Evolutionary conservation across 176 grass and related monocot genomes (phyloP).

Genomic region (Triticum urartu): DNA sequence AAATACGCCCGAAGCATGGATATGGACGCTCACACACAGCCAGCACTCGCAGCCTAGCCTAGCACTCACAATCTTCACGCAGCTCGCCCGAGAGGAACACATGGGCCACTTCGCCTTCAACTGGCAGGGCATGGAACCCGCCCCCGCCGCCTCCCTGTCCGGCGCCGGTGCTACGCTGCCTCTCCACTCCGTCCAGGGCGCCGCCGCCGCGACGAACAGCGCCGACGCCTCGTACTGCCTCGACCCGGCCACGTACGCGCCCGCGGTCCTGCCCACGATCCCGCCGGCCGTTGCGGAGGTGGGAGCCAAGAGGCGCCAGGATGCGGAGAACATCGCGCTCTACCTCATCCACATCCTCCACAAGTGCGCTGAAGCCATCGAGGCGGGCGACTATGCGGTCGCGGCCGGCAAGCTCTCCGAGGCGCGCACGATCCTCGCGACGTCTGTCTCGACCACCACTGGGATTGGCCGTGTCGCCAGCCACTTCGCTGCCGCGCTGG

Average conservation of each 20-base stretch:
- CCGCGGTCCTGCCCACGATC: neutral
- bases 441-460: constrained; percentile 8
- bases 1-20: constrained; percentile 15
- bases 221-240: neutral
- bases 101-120: constrained; percentile 30
- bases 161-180: too few relatives aligned
- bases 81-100: neutral
- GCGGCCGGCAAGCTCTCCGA: constrained; percentile 31
- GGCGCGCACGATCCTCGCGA: constrained; percentile 28
- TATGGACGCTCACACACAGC: neutral
- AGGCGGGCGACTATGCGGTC: constrained; percentile 33
- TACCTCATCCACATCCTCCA: constrained; percentile 46
- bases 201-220: neutral
- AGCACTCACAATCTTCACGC: neutral
- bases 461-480: constrained; percentile 66
- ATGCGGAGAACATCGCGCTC: constrained; percentile 36
- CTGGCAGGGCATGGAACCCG: neutral
- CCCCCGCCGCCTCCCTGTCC: neutral
- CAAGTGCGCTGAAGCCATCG: constrained; percentile 51
- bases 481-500: constrained; percentile 67
- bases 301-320: neutral
- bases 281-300: neutral
- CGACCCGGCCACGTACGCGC: neutral
- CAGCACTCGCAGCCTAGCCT: too few relatives aligned
- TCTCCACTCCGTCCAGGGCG: neutral